A percentile compares a stretch with the other conserved stretches of the same genome.
Evolutionary conservation across 345 rosid species (phyloP).

Genomic region (Populus davidiana): DNA sequence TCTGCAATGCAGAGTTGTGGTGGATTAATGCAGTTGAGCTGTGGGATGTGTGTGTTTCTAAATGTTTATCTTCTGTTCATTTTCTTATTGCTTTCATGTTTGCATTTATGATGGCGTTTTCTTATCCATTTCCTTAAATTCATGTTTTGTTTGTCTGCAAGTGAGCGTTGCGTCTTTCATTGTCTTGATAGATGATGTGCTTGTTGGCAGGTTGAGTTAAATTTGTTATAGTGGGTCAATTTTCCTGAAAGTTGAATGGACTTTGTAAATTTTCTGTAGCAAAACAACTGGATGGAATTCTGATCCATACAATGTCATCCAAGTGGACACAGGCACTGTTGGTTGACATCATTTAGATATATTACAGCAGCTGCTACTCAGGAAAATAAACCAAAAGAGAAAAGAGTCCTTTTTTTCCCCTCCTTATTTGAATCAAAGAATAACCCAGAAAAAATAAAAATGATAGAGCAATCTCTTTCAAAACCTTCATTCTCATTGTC

Average conservation of each 20-base stretch:
- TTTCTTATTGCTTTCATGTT: background rate
- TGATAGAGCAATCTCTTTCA: slow-evolving; percentile 6
- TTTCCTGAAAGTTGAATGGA: background rate
- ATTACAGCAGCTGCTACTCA: background rate
- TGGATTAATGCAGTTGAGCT: background rate
- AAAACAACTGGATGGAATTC: background rate
- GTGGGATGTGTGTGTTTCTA: background rate
- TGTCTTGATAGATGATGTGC: background rate
- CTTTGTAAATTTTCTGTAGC: background rate
- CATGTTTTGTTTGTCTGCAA: background rate
- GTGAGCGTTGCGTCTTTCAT: background rate
- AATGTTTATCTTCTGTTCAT: background rate
- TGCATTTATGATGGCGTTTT: background rate
- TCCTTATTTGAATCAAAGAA: background rate
- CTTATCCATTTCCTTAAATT: background rate
- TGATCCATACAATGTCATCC: background rate
- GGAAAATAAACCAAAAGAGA: background rate
- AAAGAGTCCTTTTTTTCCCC: background rate
- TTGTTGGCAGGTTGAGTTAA: background rate
- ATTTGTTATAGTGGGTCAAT: background rate
- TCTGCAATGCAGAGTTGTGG: background rate
- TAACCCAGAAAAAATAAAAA: background rate
- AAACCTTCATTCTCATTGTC: slow-evolving; percentile 4
- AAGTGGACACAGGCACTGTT: no score
- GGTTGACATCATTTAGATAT: background rate